Base-by-base conservation (phyloP, 2,329 filamentous ascomycete species). In the Sodiomyces alkalinus region DNA sequence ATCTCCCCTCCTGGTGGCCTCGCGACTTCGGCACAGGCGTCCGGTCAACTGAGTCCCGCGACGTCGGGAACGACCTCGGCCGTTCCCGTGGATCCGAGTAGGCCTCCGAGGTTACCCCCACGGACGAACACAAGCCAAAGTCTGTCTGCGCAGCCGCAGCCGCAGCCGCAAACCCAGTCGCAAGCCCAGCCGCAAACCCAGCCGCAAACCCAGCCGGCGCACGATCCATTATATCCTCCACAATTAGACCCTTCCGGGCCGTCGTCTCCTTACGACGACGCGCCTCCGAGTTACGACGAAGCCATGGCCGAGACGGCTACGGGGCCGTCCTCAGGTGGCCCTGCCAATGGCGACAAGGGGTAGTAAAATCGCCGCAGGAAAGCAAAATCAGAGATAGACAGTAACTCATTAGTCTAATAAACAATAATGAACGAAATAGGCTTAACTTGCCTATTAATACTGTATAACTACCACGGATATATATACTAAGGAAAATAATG, bases 251-350 rank as follows among this genome's bases (percentile, higher is more conserved):
- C 58, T 12, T 45, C 49, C 1, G 56, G 51, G 3, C 60, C 49
- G 2, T 51, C 58, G 12, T n/a, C n/a, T n/a, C 45, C 49, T 1
- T 61, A 68, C 38, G 76, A 82, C 18, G 83, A 90, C 31, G 81
- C 83, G n/a, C 86, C 87, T 12, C 86, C 86, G 6, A 93, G 82
- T 44, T 96, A 96, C 46, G 85, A 93, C 52, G 86, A 94, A 52
- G 85, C 83, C 9, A 76, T 94, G 54, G 85, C 83, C 6, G 76
- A 81, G 38, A 70, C 75, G 33, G 54, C 90, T 36, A 52, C 59
- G 0, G 76, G 70, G 19, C 80, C 82, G 2, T 70, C 83, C 31
- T n/a, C n/a, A n/a, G n/a, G n/a, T n/a, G n/a, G n/a, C n/a, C n/a
- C n/a, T n/a, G n/a, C n/a, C n/a, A n/a, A n/a, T n/a, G n/a, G n/a